Conservation (phyloP, 192 early-diverging fungal genomes). For the Piromyces finnis region DNA sequence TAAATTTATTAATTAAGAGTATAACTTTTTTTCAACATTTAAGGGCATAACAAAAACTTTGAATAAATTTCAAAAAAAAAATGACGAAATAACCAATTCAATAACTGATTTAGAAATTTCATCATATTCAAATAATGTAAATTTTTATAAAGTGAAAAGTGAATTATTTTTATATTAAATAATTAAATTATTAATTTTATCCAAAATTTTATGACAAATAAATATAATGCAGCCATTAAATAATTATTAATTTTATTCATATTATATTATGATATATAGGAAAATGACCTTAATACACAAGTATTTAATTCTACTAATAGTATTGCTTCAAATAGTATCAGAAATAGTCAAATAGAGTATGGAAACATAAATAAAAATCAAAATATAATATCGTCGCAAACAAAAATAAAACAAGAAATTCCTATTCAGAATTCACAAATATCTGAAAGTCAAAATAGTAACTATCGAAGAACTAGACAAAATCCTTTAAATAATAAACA, state of each 20-base stretch:
- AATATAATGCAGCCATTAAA: too few relatives aligned
- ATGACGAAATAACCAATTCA: background rate
- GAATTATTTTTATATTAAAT: too few relatives aligned
- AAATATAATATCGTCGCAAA: background rate
- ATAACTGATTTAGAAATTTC: background rate
- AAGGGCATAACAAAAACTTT: background rate
- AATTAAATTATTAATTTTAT: too few relatives aligned
- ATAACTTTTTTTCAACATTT: too few relatives aligned
- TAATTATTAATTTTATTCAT: too few relatives aligned
- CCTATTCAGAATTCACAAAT: background rate
- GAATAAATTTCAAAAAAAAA: background rate
- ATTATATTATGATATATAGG: too few relatives aligned
- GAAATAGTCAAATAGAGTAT: background rate
- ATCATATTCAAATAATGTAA: background rate
- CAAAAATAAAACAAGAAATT: background rate
- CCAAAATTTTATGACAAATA: too few relatives aligned
- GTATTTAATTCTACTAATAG: background rate
- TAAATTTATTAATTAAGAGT: too few relatives aligned
- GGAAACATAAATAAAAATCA: background rate
- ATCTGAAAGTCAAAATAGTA: background rate
- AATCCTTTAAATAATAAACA: background rate
- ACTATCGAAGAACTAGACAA: background rate
- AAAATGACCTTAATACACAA: background rate
- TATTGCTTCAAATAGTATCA: background rate
- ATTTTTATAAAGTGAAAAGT: too few relatives aligned